Evolutionary conservation across 2,329 filamentous ascomycete genomes (phyloP).

Genomic region (Colletotrichum sp.): DNA sequence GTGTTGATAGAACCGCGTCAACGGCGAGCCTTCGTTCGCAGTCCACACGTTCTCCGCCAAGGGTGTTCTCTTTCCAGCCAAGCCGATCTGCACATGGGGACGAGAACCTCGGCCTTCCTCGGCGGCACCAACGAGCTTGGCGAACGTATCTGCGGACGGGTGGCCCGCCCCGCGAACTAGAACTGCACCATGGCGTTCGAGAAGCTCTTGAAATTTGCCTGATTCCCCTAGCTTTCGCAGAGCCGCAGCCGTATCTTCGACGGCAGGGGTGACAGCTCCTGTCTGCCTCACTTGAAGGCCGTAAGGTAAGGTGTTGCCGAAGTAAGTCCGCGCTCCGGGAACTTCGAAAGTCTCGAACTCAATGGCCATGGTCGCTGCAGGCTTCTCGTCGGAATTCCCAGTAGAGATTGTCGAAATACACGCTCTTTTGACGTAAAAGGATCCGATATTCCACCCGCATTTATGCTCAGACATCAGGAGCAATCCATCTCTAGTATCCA

Average conservation of each 20-base stretch:
- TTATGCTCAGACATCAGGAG: not conserved
- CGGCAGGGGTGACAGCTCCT: not conserved
- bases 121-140: conserved; percentile 15
- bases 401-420: not conserved
- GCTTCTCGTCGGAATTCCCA: not conserved
- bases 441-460: not conserved
- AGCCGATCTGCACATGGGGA: conserved; percentile 32
- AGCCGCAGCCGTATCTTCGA: conserved; percentile 3
- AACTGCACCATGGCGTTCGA: conserved; percentile 18
- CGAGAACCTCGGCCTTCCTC: conserved; percentile 14
- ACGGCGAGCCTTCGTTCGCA: conserved; percentile 22
- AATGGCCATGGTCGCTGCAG: not conserved
- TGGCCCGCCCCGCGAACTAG: conserved; percentile 14
- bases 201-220: conserved; percentile 8
- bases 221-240: conserved; percentile 5
- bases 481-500: not conserved
- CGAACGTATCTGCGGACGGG: conserved; percentile 22
- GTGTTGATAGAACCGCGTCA: conserved; percentile 24
- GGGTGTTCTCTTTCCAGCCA: conserved; percentile 21
- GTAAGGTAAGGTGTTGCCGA: conserved; percentile 7
- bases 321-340: conserved; percentile 15
- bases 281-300: conserved; percentile 8
- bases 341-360: conserved; percentile 14
- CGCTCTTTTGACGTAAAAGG: not conserved
- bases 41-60: conserved; percentile 23